Evolutionary conservation across 1,139 yeast species (phyloP).

Genomic region (Protomyces macrosporus): DNA sequence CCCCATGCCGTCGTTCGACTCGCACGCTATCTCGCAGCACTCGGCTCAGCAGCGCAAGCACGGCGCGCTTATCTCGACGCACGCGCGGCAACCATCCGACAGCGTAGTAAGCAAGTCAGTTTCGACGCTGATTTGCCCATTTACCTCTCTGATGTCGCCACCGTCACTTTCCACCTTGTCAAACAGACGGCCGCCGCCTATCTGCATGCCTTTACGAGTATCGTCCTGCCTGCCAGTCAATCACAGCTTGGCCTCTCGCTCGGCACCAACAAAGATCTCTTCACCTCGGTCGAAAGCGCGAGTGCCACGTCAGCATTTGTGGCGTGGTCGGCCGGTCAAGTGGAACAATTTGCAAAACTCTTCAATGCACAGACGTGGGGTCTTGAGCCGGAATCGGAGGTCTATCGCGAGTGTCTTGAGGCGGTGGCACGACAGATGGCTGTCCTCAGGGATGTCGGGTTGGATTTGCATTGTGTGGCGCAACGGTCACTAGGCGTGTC

Average conservation of each 20-base stretch:
- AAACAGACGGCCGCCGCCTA: constrained; percentile 46
- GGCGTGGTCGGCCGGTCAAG: constrained; percentile 11
- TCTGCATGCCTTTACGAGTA: constrained; percentile 5
- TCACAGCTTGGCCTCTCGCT: no score
- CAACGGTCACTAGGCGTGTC: neutral
- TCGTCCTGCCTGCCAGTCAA: neutral
- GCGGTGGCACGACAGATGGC: constrained; percentile 57
- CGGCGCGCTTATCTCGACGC: constrained; percentile 47
- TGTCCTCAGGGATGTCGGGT: constrained; percentile 59
- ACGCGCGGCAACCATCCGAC: constrained; percentile 44
- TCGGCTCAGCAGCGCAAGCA: constrained; percentile 48
- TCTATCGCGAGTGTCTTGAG: constrained; percentile 49
- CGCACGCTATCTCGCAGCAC: constrained; percentile 43
- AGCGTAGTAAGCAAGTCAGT: constrained; percentile 42
- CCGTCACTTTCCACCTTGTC: constrained; percentile 55
- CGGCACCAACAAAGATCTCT: neutral
- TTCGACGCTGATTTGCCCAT: constrained; percentile 54
- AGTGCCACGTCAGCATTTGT: constrained; percentile 8
- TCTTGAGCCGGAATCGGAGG: constrained; percentile 49
- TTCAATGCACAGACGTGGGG: constrained; percentile 67
- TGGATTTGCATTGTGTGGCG: constrained; percentile 59
- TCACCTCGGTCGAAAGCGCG: neutral
- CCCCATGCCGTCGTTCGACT: constrained; percentile 35
- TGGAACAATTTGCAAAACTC: constrained; percentile 46
- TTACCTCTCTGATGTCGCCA: constrained; percentile 54